Base-by-base conservation (phyloP, 2,329 filamentous ascomycete genomes). In the Chrysoporthe puriensis region DNA sequence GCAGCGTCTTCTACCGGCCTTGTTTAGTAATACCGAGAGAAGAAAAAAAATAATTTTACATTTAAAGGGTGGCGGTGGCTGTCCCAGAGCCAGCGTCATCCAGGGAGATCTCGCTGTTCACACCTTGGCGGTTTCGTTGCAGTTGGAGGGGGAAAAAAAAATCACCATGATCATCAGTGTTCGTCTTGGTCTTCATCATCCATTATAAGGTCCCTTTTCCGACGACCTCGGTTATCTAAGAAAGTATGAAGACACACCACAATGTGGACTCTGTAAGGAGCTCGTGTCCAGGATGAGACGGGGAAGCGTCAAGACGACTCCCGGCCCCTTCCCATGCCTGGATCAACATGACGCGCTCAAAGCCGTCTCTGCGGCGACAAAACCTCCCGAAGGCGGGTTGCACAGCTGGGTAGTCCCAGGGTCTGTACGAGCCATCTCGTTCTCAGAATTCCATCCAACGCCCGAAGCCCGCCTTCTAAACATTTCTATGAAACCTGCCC, bases 401-500 rank as follows among this genome's bases (percentile, higher is more conserved):
- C 8, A 32, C 50, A 54, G 21, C 26, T 14, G 54, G 54, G 32
- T 1, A n/a, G 32, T 9, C 14, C 16, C 34, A 9, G 54, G 18
- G 18, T 21, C 34, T 18, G 54, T 57, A 2, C 18, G 32, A 57
- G 2, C 54, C 34, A 36, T 36, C 54, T 57, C 34, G 40, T 50
- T 40, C 6, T 52, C 60, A 43, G n/a, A 54, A 9, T 16, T 34
- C 61, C n/a, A 43, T 32, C 13, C 61, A 63, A 54, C 48, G 48
- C 60, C 60, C 34, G 13, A n/a, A 42, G 16, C 14, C 63, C 43
- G 40, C 6, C 26, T 6, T 60, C 50, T 62, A 54, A 58, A 61
- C 21, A 52, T 57, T 46, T 64, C 57, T 57, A 62, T 52, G 36
- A 63, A 18, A 46, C 48, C 26, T 11, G n/a, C 48, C 40, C 6